Conservation (phyloP, 2,329 filamentous ascomycete species). For the Mariannaea elegans region DNA sequence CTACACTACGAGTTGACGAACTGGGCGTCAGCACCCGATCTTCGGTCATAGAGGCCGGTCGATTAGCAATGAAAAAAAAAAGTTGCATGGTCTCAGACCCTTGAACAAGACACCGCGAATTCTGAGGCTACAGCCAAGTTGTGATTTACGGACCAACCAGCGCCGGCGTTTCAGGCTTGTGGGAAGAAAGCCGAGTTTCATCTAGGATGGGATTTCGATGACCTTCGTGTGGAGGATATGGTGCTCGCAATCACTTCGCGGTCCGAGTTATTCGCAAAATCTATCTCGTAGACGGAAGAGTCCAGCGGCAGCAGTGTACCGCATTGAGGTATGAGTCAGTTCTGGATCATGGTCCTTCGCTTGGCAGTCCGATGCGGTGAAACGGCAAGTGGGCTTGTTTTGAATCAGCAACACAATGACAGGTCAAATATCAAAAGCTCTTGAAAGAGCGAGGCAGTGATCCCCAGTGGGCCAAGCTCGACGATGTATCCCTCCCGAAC, state of each 20-base stretch:
- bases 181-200: background rate
- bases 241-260: background rate
- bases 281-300: background rate
- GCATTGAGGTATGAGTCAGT: background rate
- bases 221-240: background rate
- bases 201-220: background rate
- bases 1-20: conserved; percentile 54
- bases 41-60: conserved; percentile 52
- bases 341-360: background rate
- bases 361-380: background rate
- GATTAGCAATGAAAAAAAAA: conserved; percentile 55
- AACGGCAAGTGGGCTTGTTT: background rate
- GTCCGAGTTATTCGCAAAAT: background rate
- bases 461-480: conserved; percentile 2
- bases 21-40: conserved; percentile 52
- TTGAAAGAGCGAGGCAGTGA: background rate
- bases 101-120: conserved; percentile 30
- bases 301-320: background rate
- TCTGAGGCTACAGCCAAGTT: conserved; percentile 1
- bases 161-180: conserved; percentile 1
- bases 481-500: conserved; percentile 6
- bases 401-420: background rate
- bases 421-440: background rate
- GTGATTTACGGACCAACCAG: conserved; percentile 22
- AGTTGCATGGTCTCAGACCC: conserved; percentile 49